Evolutionary conservation across 2,329 filamentous ascomycete species (phyloP).

Genomic region (Orbilia oligospora): DNA sequence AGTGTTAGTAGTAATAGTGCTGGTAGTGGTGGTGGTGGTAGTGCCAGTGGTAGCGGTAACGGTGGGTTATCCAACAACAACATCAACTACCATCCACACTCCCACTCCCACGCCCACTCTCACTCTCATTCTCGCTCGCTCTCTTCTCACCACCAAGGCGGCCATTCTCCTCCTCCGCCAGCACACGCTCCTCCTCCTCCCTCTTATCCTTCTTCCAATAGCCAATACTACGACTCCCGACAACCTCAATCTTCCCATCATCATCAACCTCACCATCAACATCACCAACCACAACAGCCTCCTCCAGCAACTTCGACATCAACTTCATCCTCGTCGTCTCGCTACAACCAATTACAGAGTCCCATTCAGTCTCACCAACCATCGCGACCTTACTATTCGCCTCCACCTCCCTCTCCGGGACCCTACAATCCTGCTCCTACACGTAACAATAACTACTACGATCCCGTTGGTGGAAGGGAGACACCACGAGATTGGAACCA

Average conservation of each 20-base stretch:
- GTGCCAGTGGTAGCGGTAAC: neutral
- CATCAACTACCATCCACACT: conserved; percentile 53
- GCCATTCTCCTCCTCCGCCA: conserved; percentile 54
- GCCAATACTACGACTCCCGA: conserved; percentile 58
- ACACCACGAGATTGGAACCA: conserved; percentile 52
- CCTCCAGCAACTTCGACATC: conserved; percentile 1
- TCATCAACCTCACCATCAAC: conserved; percentile 9
- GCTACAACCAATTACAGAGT: conserved; percentile 50
- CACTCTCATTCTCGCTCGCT: conserved; percentile 50
- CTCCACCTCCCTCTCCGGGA: conserved; percentile 65
- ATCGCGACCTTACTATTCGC: conserved; percentile 60
- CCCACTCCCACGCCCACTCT: neutral
- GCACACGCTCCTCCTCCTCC: conserved; percentile 55
- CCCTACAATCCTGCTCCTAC: conserved; percentile 65
- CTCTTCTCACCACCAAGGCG: conserved; percentile 19
- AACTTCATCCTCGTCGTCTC: conserved; percentile 42
- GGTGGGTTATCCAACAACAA: conserved; percentile 29
- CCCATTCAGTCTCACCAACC: conserved; percentile 48
- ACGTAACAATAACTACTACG: conserved; percentile 59
- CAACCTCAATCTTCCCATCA: conserved; percentile 30
- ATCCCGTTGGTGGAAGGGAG: conserved; percentile 58
- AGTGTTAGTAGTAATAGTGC: neutral
- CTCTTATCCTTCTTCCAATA: conserved; percentile 37
- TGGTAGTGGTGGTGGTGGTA: too few relatives aligned
- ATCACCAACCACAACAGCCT: conserved; percentile 14